A percentile compares a stretch with the other conserved stretches of the same genome.
Evolutionary conservation across 805 yeast species (phyloP).

Genomic region (Hanseniaspora hatyaiensis): DNA sequence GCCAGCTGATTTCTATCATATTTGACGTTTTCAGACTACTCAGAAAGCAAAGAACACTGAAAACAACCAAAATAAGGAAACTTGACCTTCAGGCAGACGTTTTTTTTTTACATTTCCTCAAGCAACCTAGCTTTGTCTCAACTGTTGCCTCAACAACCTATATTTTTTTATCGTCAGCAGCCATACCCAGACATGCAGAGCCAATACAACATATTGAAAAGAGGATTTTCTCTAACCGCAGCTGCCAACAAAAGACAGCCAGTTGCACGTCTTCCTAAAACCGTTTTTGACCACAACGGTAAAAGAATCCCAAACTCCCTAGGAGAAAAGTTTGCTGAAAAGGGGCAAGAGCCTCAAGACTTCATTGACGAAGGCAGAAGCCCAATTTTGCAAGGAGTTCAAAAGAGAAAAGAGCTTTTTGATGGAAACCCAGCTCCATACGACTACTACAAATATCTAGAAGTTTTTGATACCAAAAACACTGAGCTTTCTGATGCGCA

Average conservation of each 20-base stretch:
- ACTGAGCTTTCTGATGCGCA: neutral
- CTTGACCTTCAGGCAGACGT: too few species aligned
- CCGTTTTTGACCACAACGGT: neutral
- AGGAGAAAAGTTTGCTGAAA: neutral
- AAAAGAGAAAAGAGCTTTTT: conserved; percentile 4
- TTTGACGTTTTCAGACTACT: too few species aligned
- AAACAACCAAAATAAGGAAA: too few species aligned
- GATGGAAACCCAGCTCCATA: conserved; percentile 1
- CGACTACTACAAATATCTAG: neutral
- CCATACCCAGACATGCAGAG: too few species aligned
- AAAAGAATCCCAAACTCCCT: neutral
- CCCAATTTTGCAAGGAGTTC: neutral
- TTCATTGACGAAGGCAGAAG: neutral
- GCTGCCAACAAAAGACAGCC: conserved; percentile 3
- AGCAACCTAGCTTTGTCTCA: too few species aligned
- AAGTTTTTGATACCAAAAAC: neutral
- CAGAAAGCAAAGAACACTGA: too few species aligned
- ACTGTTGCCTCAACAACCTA: too few species aligned
- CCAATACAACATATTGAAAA: neutral
- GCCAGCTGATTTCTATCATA: too few species aligned
- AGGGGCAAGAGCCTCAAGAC: neutral
- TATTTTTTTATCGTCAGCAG: too few species aligned
- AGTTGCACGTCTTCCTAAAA: neutral
- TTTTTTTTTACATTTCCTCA: too few species aligned
- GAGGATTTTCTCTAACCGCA: neutral